Conservation (phyloP, 1,284 basidiomycete species). For the Porodaedalea pini region DNA sequence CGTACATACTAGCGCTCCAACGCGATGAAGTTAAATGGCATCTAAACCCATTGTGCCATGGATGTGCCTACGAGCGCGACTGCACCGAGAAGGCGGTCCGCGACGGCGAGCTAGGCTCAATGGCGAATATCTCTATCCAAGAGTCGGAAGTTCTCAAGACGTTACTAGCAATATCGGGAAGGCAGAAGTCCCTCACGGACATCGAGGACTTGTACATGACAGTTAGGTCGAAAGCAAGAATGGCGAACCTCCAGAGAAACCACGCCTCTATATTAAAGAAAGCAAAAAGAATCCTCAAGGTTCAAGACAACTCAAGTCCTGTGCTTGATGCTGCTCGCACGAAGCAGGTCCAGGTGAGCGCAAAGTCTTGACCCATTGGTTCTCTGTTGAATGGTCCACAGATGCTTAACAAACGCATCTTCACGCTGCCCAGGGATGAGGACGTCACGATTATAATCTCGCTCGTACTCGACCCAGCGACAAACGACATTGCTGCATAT, state of each 20-base stretch:
- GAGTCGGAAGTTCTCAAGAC: slow-evolving; percentile 37
- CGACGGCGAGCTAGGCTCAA: slow-evolving; percentile 38
- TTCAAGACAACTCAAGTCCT: slow-evolving; percentile 30
- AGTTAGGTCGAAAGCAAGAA: slow-evolving; percentile 41
- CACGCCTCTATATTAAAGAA: slow-evolving; percentile 45
- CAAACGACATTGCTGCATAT: slow-evolving; percentile 33
- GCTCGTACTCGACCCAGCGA: slow-evolving; percentile 39
- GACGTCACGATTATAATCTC: slow-evolving; percentile 44
- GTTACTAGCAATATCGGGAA: slow-evolving; percentile 33
- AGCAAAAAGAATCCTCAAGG: slow-evolving; percentile 37
- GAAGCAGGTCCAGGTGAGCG: slow-evolving; percentile 30
- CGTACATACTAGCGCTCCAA: slow-evolving; percentile 34
- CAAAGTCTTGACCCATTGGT: background rate
- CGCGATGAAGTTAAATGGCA: slow-evolving; percentile 41
- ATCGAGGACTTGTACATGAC: slow-evolving; percentile 33
- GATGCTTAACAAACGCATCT: slow-evolving; percentile 41
- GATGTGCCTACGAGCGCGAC: slow-evolving; percentile 39
- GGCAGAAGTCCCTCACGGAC: slow-evolving; percentile 19
- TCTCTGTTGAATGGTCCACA: slow-evolving; percentile 22
- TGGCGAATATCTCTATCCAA: slow-evolving; percentile 43
- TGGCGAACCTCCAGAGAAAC: slow-evolving; percentile 37
- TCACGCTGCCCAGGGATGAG: slow-evolving; percentile 40
- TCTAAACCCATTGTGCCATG: slow-evolving; percentile 43
- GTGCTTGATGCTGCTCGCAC: slow-evolving; percentile 38
- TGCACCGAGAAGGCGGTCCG: slow-evolving; percentile 36